phyloP scores from a whole-genome alignment of 805 yeast species.

The Sugiyamaella marilandica region DNA sequence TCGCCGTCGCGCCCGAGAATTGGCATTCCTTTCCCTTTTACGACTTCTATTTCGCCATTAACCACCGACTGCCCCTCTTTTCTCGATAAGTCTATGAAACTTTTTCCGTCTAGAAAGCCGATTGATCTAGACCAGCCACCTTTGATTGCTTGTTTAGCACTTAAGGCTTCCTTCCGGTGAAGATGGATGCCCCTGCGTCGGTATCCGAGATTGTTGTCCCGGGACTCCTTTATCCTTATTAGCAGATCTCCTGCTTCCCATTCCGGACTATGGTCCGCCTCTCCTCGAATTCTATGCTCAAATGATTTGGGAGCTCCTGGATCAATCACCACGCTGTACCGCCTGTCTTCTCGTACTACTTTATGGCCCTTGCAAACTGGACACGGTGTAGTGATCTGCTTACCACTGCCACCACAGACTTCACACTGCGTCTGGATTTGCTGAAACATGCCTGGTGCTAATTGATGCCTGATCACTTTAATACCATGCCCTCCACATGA shows the following conservation, averaged over 20 bases:
- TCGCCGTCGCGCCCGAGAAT: conserved; percentile 42
- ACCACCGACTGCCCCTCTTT: conserved; percentile 46
- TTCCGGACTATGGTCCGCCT: conserved; percentile 83
- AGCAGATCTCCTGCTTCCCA: conserved; percentile 74
- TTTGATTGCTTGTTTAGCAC: conserved; percentile 60
- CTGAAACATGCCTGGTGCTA: conserved; percentile 90
- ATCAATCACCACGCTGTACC: conserved; percentile 55
- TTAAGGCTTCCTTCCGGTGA: conserved; percentile 75
- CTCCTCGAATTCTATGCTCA: conserved; percentile 58
- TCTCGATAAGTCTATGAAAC: conserved; percentile 47
- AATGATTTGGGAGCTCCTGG: conserved; percentile 67
- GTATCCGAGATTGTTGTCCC: conserved; percentile 66
- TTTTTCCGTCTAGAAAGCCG: conserved; percentile 59
- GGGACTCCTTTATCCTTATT: conserved; percentile 55
- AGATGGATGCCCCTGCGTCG: conserved; percentile 71
- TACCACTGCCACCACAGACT: conserved; percentile 74
- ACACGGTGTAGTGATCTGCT: conserved; percentile 60
- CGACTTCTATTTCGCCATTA: conserved; percentile 66
- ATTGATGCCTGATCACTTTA: conserved; percentile 57
- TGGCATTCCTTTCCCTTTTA: conserved; percentile 88
- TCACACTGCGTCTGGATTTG: conserved; percentile 77
- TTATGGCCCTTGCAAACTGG: conserved; percentile 65
- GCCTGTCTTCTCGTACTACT: conserved; percentile 51
- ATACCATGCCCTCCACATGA: conserved; percentile 76
- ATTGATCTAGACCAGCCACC: conserved; percentile 82